Evolutionary conservation across 1,284 basidiomycete genomes (phyloP), one percentile per base, ranked within the genome.

Genomic region (Boletus sp.): DNA sequence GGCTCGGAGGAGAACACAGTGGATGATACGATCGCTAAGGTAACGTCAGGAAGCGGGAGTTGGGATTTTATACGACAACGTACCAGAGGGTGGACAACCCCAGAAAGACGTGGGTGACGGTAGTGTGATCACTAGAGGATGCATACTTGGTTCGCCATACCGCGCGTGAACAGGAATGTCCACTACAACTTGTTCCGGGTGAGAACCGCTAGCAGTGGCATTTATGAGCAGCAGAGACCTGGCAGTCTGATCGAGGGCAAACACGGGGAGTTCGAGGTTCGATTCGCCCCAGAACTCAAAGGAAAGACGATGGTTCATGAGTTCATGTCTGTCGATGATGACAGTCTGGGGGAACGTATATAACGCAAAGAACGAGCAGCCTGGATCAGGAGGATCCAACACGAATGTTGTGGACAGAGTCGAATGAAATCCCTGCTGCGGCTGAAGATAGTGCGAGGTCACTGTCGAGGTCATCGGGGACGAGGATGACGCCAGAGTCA

Each of bases 261-360:
- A 75, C 16, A 65, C 71, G 44, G 72, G 72, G n/a, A 76, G 71
- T 28, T 74, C 72, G 47, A 74, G 60, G 60, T 75, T 66, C 28
- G 75, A 63, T 55, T 73, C 67, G 19, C 72, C 75, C 67, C 71
- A 67, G 60, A 77, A 61, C 54, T 74, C 73, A 44, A 76, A 76
- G 37, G 59, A 55, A 51, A 75, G 61, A 30, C 43, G 48, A 55
- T 44, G 71, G 63, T 73, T 70, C 3, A 48, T 10, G 61, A 74
- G 73, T 51, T 74, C 75, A 58, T 76, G 61, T 55, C 60, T 62
- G 64, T 74, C 72, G 35, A 76, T 56, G 64, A 74, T 73, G 62
- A 74, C 56, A 30, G 56, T 60, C 25, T 71, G 70, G 3, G 75
- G 64, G 23, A 74, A 53, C 17, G 64, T 65, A 46, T 76, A 69